These are phyloP conservation scores for Fusarium zealandicum DNA, from an alignment of 2,329 filamentous ascomycete genomes.

Conservation along the genomic window DNA sequence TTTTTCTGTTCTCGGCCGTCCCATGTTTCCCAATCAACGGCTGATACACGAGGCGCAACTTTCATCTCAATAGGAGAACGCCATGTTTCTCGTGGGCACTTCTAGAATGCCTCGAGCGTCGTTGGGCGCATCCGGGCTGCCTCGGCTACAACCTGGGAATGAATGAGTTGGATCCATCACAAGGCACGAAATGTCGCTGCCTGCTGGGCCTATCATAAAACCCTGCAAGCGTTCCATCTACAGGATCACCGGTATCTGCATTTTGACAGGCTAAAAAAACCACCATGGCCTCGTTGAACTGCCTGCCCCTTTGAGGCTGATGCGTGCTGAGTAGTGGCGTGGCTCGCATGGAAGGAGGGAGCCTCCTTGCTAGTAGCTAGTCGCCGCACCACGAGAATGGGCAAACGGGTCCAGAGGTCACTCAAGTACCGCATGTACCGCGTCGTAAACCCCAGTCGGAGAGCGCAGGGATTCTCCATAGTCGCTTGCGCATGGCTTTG, in stretches of 20 bases:
- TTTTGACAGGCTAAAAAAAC: slow-evolving; percentile 24
- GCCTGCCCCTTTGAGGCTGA: slow-evolving; percentile 36
- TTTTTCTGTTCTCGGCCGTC: background rate
- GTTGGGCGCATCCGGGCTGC: slow-evolving; percentile 11
- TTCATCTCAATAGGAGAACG: slow-evolving; percentile 7
- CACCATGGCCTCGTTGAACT: slow-evolving; percentile 13
- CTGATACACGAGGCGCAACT: slow-evolving; percentile 31
- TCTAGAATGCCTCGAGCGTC: slow-evolving; percentile 5
- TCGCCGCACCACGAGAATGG: slow-evolving; percentile 4
- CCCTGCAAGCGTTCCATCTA: too few species aligned
- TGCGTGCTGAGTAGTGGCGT: slow-evolving; percentile 14
- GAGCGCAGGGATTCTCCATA: slow-evolving; percentile 39
- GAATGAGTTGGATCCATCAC: background rate
- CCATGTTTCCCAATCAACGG: slow-evolving; percentile 4
- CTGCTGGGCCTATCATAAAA: background rate
- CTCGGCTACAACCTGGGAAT: background rate
- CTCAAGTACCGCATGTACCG: slow-evolving; percentile 20
- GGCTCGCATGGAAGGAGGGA: background rate
- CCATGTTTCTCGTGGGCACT: slow-evolving; percentile 7
- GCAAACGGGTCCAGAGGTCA: slow-evolving; percentile 6
- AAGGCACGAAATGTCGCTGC: background rate
- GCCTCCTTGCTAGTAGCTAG: background rate
- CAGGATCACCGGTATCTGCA: background rate
- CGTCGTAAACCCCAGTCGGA: slow-evolving; percentile 17
- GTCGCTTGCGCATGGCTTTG: slow-evolving; percentile 20